These are phyloP conservation scores for Prunus persica DNA, from an alignment of 306 rosid species.

Conservation along the genomic window Prunus_persica_NCBIv2 NC_034014.1:29826501-29827000, in stretches of 20 bases:
- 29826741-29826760: no score
- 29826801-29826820: no score
- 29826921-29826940: background rate
- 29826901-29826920: background rate
- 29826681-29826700: background rate
- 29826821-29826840: no score
- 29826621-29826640: background rate
- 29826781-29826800: no score
- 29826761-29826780: no score
- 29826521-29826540: background rate
- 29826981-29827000: constrained; percentile 86
- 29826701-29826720: background rate
- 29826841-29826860: no score
- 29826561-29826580: background rate
- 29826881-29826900: no score
- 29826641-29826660: background rate
- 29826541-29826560: background rate
- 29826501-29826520: background rate
- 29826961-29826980: constrained; percentile 45
- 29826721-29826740: background rate
- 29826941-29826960: background rate
- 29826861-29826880: no score
- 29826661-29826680: background rate
- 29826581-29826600: background rate
- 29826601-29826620: background rate